phyloP scores from a whole-genome alignment of 2,329 filamentous ascomycete genomes.

The Colletotrichum destructivum region DNA sequence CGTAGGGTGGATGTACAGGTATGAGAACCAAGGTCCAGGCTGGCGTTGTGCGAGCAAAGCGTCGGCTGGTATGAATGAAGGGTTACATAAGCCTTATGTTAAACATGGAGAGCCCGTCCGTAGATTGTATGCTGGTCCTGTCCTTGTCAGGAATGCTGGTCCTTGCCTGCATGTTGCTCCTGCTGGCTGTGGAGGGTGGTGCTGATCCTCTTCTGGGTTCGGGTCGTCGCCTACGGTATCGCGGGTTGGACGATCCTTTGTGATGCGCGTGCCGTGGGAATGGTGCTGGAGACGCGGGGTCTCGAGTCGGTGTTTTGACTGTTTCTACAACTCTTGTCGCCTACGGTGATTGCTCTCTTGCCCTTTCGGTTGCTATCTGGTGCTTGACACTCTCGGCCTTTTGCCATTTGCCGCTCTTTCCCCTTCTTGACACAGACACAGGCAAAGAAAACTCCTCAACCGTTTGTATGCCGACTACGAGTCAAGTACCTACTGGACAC shows the following conservation, averaged over 20 bases:
- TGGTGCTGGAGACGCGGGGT: constrained; percentile 4
- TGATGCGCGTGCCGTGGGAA: constrained; percentile 27
- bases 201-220: neutral
- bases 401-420: neutral
- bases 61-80: constrained; percentile 1
- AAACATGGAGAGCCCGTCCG: constrained; percentile 24
- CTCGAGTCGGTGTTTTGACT: constrained; percentile 21
- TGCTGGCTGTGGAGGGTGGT: neutral
- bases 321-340: neutral
- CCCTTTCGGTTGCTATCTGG: neutral
- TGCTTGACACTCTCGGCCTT: neutral
- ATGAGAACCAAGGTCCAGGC: neutral
- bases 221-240: constrained; percentile 17
- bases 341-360: neutral
- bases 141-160: constrained; percentile 13
- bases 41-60: constrained; percentile 11
- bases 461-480: neutral
- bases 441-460: neutral
- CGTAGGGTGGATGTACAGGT: neutral
- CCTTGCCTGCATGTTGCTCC: constrained; percentile 9
- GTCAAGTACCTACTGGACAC: no score
- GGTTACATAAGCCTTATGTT: constrained; percentile 17
- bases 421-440: neutral
- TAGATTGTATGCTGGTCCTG: constrained; percentile 15
- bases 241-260: constrained; percentile 22